phyloP scores from a whole-genome alignment of 768 basidiomycete genomes.

The Hericium coralloides region DNA sequence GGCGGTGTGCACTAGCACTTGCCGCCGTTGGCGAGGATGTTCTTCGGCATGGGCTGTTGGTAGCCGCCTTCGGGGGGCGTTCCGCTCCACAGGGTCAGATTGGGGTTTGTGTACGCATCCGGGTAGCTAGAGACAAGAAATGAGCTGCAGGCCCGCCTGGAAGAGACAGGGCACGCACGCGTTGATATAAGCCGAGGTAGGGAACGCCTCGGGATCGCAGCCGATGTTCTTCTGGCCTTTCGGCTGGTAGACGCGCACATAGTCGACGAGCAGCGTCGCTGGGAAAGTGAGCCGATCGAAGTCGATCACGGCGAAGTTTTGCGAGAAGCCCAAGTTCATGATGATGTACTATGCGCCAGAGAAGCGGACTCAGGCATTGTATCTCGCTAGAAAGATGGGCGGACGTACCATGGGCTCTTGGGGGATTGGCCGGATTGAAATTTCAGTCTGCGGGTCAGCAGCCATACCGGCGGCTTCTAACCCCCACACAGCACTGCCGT shows the following conservation, averaged over 20 bases:
- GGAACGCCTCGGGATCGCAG: slow-evolving; percentile 72
- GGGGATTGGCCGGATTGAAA: slow-evolving; percentile 60
- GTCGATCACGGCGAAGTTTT: slow-evolving; percentile 71
- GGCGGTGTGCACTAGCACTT: not conserved
- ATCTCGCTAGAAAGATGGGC: not conserved
- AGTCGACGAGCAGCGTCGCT: slow-evolving; percentile 67
- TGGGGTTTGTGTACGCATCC: slow-evolving; percentile 77
- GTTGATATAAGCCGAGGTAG: slow-evolving; percentile 78
- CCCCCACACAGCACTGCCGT: slow-evolving; percentile 66
- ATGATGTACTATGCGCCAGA: slow-evolving; percentile 63
- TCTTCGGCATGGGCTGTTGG: slow-evolving; percentile 11
- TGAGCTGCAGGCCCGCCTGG: not conserved
- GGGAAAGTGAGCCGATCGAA: slow-evolving; percentile 66
- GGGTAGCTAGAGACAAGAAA: slow-evolving; percentile 28
- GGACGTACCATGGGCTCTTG: slow-evolving; percentile 76
- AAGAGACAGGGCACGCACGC: slow-evolving; percentile 29
- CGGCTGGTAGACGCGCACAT: slow-evolving; percentile 86
- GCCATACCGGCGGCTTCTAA: slow-evolving; percentile 59
- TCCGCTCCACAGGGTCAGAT: slow-evolving; percentile 64
- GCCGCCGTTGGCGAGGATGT: not conserved
- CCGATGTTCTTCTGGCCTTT: slow-evolving; percentile 64
- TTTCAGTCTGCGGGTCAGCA: slow-evolving; percentile 47
- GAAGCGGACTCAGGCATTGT: not conserved
- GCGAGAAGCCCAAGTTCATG: slow-evolving; percentile 77
- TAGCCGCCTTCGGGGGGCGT: not conserved